Percentiles rank a stretch among this genome's conserved stretches.
Evolutionary conservation across 305 asterid genomes (phyloP).

Genomic region (Solanum hybrid): DNA sequence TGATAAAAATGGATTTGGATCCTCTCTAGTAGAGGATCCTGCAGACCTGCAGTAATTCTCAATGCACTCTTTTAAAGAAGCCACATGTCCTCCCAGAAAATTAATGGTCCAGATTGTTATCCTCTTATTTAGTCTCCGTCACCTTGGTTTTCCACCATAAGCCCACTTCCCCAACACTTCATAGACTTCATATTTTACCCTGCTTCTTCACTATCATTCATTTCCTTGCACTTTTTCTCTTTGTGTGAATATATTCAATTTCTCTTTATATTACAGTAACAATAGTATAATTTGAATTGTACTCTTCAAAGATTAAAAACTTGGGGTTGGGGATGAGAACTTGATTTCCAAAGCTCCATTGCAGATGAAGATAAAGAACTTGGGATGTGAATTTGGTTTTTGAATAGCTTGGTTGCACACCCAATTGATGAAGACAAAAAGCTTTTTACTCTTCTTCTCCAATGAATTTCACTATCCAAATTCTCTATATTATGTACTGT

Average conservation of each 20-base stretch:
- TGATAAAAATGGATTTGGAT: background rate
- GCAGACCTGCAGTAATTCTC: background rate
- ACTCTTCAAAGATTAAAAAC: background rate
- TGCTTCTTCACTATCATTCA: background rate
- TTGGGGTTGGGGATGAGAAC: background rate
- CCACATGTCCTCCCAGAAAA: background rate
- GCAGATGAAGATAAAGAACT: background rate
- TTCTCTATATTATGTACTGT: background rate
- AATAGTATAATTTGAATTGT: background rate
- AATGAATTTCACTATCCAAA: background rate
- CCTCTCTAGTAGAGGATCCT: background rate
- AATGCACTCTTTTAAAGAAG: background rate
- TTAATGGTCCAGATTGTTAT: background rate
- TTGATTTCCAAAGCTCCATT: background rate
- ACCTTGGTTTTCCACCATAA: background rate
- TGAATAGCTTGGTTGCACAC: background rate
- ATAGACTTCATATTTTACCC: background rate
- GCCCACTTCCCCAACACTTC: background rate
- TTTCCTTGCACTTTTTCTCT: background rate
- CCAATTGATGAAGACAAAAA: background rate
- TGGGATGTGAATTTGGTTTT: background rate
- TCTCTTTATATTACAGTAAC: background rate
- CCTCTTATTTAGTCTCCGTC: background rate
- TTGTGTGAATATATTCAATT: background rate
- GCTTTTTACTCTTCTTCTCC: background rate